Conservation (phyloP, 345 rosid species). For the Aurinia saxatilis region DNA sequence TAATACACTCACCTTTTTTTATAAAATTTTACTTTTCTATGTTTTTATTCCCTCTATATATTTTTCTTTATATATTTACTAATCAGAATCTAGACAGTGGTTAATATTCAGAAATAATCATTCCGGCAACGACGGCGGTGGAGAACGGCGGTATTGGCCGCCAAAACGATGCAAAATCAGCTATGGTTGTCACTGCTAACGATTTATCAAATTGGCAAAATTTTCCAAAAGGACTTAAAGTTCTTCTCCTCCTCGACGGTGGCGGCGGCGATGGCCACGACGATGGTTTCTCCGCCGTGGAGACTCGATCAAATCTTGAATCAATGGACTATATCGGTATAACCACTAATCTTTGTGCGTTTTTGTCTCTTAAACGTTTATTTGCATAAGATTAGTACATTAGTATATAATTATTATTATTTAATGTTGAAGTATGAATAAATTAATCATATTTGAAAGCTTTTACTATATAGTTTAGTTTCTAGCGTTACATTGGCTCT, state of each 20-base stretch:
- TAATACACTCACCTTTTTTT: slow-evolving; percentile 23
- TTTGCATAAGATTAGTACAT: not conserved
- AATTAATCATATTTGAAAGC: not conserved
- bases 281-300: slow-evolving; percentile 47
- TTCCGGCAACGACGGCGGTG: slow-evolving; percentile 25
- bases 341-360: slow-evolving; percentile 27
- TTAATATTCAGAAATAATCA: not conserved
- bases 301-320: slow-evolving; percentile 71
- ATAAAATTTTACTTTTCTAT: slow-evolving; percentile 9
- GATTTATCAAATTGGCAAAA: slow-evolving; percentile 85
- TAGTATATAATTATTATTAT: not conserved
- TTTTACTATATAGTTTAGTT: not conserved
- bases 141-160: slow-evolving; percentile 39
- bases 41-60: not conserved
- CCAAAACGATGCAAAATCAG: slow-evolving; percentile 94
- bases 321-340: slow-evolving; percentile 87
- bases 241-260: slow-evolving; percentile 74
- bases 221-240: slow-evolving; percentile 91
- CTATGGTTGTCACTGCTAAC: slow-evolving; percentile 81
- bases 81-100: no score
- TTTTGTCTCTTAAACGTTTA: slow-evolving; percentile 4
- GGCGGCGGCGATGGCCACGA: slow-evolving; percentile 18
- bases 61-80: not conserved
- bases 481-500: slow-evolving; percentile 6
- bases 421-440: not conserved